A percentile compares a stretch with the other conserved stretches of the same genome.
Conservation (phyloP, 257 asterid genomes). For the Plantago elongata region DNA sequence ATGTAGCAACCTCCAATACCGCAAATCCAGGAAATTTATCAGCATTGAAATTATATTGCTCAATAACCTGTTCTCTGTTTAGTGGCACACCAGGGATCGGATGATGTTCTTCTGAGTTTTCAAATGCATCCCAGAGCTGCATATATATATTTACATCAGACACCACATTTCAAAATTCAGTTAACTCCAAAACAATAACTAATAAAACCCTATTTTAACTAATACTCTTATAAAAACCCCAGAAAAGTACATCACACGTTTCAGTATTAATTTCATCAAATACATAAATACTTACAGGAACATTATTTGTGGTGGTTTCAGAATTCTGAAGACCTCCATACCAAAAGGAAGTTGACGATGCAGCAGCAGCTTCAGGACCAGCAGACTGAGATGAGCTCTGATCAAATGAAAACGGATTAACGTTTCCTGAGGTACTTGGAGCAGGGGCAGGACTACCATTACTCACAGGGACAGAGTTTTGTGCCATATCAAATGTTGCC, state of each 20-base stretch:
- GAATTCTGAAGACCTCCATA: conserved; percentile 24
- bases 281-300: conserved; percentile 32
- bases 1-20: conserved; percentile 41
- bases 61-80: conserved; percentile 27
- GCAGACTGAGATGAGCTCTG: conserved; percentile 30
- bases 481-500: conserved; percentile 46
- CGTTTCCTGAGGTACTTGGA: conserved; percentile 27
- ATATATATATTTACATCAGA: conserved; percentile 17
- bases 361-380: conserved; percentile 29
- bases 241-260: conserved; percentile 2
- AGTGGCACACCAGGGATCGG: conserved; percentile 24
- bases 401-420: conserved; percentile 39
- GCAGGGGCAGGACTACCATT: conserved; percentile 30
- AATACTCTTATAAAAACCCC: background rate
- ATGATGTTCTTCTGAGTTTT: conserved; percentile 33
- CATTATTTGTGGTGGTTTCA: conserved; percentile 24
- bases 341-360: conserved; percentile 26
- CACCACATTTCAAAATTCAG: conserved; percentile 6
- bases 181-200: conserved; percentile 2
- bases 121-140: conserved; percentile 77
- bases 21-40: conserved; percentile 34
- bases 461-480: conserved; percentile 30
- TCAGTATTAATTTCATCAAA: conserved; percentile 3
- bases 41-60: conserved; percentile 33
- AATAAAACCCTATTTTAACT: background rate